A percentile compares a stretch with the other conserved stretches of the same genome.
Conservation (phyloP, 495 filamentous ascomycete genomes). For the Tuber brumale region DNA sequence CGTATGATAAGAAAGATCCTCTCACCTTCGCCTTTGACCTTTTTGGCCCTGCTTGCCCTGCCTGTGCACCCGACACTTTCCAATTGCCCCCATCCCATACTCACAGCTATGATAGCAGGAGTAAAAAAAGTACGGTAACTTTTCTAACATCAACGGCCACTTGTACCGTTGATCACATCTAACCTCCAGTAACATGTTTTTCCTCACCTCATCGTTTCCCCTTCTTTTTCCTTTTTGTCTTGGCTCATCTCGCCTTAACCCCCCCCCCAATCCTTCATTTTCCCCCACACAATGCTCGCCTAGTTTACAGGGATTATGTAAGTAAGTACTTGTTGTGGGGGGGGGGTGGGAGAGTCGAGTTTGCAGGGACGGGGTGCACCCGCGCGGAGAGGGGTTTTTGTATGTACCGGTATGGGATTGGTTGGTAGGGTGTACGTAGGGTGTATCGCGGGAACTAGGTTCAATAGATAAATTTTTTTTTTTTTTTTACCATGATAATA, state of each 20-base stretch:
- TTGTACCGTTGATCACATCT: background rate
- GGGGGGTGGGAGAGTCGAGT: background rate
- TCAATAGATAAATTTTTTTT: too few species aligned
- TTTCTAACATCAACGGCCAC: background rate
- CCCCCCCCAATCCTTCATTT: background rate
- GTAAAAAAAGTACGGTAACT: too few species aligned
- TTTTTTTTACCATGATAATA: too few species aligned
- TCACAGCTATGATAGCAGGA: background rate
- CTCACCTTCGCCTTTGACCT: background rate
- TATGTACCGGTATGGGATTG: too few species aligned
- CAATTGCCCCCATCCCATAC: background rate
- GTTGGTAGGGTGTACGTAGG: background rate
- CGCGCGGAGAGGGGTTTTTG: background rate
- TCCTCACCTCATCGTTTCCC: background rate
- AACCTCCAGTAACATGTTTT: background rate
- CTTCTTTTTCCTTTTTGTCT: background rate
- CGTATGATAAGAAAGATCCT: background rate
- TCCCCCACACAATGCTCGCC: background rate
- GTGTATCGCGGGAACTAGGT: background rate
- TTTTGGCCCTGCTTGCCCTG: background rate
- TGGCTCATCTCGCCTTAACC: background rate
- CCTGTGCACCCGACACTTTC: background rate
- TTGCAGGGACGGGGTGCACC: background rate
- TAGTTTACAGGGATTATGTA: background rate
- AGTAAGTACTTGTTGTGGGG: background rate